phyloP scores from a whole-genome alignment of 441 rosid genomes.

The Raphanus hybrid region DNA sequence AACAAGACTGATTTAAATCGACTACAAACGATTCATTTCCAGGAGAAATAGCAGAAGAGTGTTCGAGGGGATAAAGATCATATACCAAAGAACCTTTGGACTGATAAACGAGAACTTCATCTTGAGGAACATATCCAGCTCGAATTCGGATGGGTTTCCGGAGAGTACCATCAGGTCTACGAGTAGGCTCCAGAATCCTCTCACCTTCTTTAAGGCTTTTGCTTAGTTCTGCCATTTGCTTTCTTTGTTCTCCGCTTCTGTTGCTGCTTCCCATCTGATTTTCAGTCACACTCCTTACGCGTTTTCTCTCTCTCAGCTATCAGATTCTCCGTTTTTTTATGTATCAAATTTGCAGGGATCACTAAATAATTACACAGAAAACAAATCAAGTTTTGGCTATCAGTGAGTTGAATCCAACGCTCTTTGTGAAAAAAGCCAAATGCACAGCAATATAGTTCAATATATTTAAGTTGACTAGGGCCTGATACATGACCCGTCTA shows the following conservation, averaged over 20 bases:
- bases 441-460: neutral
- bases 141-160: conserved; percentile 89
- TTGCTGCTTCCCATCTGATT: conserved; percentile 57
- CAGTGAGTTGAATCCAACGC: neutral
- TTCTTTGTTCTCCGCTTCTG: conserved; percentile 54
- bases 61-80: neutral
- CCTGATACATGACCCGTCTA: neutral
- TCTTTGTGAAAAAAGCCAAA: conserved; percentile 20
- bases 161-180: conserved; percentile 88
- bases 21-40: neutral
- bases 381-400: neutral
- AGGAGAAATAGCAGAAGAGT: neutral
- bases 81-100: conserved; percentile 91
- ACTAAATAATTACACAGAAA: neutral
- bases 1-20: neutral
- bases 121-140: conserved; percentile 82
- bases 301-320: conserved; percentile 12
- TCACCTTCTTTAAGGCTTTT: conserved; percentile 97
- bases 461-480: neutral
- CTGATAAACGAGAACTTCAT: conserved; percentile 87
- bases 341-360: conserved; percentile 3
- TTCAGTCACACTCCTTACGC: conserved; percentile 6
- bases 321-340: conserved; percentile 13
- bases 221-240: conserved; percentile 72
- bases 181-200: conserved; percentile 77